Percentiles rank a stretch among this genome's conserved stretches.
Conservation (phyloP, 805 yeast species). For the Starmera caribaea region DNA sequence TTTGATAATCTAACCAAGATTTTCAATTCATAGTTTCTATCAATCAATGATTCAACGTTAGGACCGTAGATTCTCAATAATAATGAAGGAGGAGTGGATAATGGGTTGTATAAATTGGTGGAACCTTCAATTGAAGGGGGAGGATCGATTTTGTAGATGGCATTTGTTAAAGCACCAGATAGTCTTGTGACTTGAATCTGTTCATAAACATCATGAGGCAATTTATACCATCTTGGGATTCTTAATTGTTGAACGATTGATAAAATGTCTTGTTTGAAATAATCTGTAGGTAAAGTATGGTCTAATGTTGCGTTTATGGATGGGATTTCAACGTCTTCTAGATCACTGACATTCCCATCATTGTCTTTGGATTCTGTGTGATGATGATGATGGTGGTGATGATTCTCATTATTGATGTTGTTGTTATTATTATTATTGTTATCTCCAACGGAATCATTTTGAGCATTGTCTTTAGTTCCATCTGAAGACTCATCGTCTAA, state of each 20-base stretch:
- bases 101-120: constrained; percentile 24
- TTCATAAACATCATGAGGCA: constrained; percentile 25
- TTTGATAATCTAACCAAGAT: constrained; percentile 64
- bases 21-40: constrained; percentile 70
- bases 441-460: too few species aligned
- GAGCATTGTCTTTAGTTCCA: too few species aligned
- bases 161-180: constrained; percentile 89
- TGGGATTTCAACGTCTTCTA: constrained; percentile 26
- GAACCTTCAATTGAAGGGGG: constrained; percentile 25
- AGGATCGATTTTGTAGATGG: constrained; percentile 70
- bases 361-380: background rate
- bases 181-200: constrained; percentile 54
- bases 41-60: constrained; percentile 77
- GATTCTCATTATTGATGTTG: background rate
- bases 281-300: constrained; percentile 70
- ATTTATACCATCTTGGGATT: constrained; percentile 69
- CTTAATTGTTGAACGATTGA: constrained; percentile 51
- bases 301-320: constrained; percentile 55
- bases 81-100: constrained; percentile 44
- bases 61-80: constrained; percentile 82
- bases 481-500: constrained; percentile 2
- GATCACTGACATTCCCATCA: background rate
- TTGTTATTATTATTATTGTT: too few species aligned
- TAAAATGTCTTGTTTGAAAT: constrained; percentile 73
- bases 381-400: background rate